phyloP scores from a whole-genome alignment of 73 alveolate genomes.

The Tetrahymena elliotti region DNA sequence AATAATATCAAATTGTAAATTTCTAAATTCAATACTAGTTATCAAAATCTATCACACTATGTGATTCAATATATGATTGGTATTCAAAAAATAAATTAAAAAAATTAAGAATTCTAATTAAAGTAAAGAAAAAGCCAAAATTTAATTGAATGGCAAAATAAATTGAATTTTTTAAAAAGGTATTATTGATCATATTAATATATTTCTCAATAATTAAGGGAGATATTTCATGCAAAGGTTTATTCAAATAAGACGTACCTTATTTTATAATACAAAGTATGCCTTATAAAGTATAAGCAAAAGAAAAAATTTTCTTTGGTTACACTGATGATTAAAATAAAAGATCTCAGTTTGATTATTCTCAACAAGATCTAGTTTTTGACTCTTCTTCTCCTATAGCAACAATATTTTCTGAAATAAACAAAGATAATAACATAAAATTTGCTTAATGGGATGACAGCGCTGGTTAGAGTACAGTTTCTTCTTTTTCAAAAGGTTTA shows the following conservation, averaged over 20 bases:
- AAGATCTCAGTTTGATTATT: neutral
- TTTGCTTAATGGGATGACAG: neutral
- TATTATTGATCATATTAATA: neutral
- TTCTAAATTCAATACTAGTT: too few relatives aligned
- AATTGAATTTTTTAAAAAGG: neutral
- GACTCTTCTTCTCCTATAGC: neutral
- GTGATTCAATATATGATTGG: too few relatives aligned
- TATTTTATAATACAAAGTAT: neutral
- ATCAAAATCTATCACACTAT: too few relatives aligned
- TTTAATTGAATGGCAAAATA: neutral
- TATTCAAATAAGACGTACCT: neutral
- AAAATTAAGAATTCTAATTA: too few relatives aligned
- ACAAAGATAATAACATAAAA: neutral
- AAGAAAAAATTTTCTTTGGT: neutral
- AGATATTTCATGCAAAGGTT: neutral
- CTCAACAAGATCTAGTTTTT: neutral
- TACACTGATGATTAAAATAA: neutral
- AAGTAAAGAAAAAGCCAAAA: too few relatives aligned
- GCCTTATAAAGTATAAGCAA: neutral
- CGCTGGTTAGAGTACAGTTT: neutral
- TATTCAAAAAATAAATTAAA: neutral
- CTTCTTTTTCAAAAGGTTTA: neutral
- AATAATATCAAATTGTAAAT: too few relatives aligned
- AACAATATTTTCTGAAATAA: neutral
- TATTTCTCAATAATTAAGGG: neutral